Conservation (phyloP, 1,284 basidiomycete genomes). For the Polyporus tsugae region DNA sequence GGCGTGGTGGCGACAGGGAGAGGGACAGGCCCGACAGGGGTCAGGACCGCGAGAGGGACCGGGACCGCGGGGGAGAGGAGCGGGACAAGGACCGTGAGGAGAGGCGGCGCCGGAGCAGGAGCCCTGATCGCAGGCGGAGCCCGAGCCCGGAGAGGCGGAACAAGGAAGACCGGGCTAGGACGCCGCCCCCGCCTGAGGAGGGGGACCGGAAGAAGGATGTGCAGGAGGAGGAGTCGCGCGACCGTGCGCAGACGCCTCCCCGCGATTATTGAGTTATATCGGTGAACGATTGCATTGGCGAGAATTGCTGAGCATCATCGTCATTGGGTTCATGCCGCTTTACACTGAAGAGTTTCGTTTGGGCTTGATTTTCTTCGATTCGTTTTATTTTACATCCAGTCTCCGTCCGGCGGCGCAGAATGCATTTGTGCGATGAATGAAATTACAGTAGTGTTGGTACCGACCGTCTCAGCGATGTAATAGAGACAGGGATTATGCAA, state of each 20-base stretch:
- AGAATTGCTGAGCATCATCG: constrained; percentile 8
- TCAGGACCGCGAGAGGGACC: constrained; percentile 45
- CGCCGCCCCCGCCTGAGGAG: constrained; percentile 51
- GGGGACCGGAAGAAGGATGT: constrained; percentile 47
- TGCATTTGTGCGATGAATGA: constrained; percentile 12
- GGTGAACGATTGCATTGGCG: constrained; percentile 5
- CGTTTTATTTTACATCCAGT: neutral
- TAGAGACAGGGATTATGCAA: constrained; percentile 23
- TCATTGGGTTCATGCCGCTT: constrained; percentile 1
- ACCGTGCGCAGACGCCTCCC: constrained; percentile 57
- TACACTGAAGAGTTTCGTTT: neutral
- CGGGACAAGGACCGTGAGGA: constrained; percentile 51
- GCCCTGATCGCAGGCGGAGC: constrained; percentile 58
- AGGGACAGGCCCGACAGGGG: constrained; percentile 42
- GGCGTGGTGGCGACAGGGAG: constrained; percentile 34
- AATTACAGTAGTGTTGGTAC: constrained; percentile 24
- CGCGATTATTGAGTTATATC: constrained; percentile 45
- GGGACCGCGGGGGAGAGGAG: constrained; percentile 42
- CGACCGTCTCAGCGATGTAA: constrained; percentile 27
- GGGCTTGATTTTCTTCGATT: constrained; percentile 2
- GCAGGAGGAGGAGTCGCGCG: constrained; percentile 49
- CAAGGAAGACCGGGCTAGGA: constrained; percentile 56
- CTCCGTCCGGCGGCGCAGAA: constrained; percentile 11
- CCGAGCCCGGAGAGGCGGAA: constrained; percentile 56
- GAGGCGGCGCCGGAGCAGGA: constrained; percentile 55